Evolutionary conservation across 2,329 filamentous ascomycete genomes (phyloP).

Genomic region (Emmonsiellopsis sp.): DNA sequence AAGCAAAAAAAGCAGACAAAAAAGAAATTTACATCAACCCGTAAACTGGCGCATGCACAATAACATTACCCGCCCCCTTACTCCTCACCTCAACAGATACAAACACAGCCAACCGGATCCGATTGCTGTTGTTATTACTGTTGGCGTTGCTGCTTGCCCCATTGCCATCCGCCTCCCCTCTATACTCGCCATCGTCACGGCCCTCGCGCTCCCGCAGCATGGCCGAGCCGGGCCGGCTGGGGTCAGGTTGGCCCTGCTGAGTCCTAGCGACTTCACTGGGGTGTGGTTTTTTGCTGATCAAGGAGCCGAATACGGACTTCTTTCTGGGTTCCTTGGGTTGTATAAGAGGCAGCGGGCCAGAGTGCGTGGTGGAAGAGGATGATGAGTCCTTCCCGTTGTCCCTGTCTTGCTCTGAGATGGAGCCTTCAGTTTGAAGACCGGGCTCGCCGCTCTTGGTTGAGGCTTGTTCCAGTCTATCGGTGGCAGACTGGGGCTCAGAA

Average conservation of each 20-base stretch:
- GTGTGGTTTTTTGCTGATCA: constrained; percentile 30
- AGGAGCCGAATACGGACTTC: constrained; percentile 33
- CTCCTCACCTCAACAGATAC: constrained; percentile 66
- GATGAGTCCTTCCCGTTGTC: constrained; percentile 17
- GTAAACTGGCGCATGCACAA: constrained; percentile 67
- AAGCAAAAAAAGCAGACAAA: neutral
- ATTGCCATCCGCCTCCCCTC: constrained; percentile 8
- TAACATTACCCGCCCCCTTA: constrained; percentile 51
- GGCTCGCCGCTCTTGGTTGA: constrained; percentile 14
- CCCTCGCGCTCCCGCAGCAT: constrained; percentile 11
- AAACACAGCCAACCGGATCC: constrained; percentile 68
- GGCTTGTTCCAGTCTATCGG: constrained; percentile 13
- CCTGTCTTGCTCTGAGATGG: constrained; percentile 7
- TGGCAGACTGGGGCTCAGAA: constrained; percentile 11
- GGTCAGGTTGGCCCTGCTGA: constrained; percentile 5
- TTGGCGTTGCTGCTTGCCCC: neutral
- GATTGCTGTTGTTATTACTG: constrained; percentile 19
- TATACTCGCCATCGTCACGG: constrained; percentile 17
- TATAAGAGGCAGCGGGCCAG: constrained; percentile 7
- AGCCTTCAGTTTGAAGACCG: constrained; percentile 3
- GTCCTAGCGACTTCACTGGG: constrained; percentile 3
- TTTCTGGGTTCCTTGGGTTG: constrained; percentile 24
- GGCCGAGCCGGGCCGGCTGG: constrained; percentile 5
- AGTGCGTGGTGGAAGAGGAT: constrained; percentile 14
- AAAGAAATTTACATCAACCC: constrained; percentile 20